These are phyloP conservation scores for Dactylellina leptospora DNA, from an alignment of 2,329 filamentous ascomycete species.

Conservation along the genomic window DNA sequence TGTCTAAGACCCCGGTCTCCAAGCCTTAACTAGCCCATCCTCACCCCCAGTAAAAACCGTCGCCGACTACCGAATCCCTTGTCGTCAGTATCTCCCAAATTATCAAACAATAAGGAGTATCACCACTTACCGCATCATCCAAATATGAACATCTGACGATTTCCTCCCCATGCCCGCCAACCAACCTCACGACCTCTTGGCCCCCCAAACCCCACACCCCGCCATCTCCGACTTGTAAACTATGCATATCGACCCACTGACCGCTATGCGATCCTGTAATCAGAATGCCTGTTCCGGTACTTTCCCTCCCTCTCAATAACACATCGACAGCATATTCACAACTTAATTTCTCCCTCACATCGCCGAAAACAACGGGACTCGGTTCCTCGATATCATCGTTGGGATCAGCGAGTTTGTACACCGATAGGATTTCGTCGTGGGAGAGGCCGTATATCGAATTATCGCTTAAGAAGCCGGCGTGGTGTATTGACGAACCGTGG, in stretches of 20 bases:
- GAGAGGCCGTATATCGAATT: conserved; percentile 76
- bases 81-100: conserved; percentile 54
- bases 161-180: conserved; percentile 71
- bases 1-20: conserved; percentile 56
- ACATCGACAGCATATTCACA: conserved; percentile 80
- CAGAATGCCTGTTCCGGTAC: conserved; percentile 61
- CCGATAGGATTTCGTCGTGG: conserved; percentile 78
- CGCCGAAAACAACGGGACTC: conserved; percentile 69
- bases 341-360: conserved; percentile 71
- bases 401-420: conserved; percentile 75
- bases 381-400: conserved; percentile 68
- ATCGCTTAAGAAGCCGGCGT: conserved; percentile 72
- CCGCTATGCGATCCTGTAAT: conserved; percentile 61
- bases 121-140: conserved; percentile 53
- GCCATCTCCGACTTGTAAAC: conserved; percentile 65
- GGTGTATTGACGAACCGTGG: conserved; percentile 77
- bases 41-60: conserved; percentile 61
- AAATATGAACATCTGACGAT: conserved; percentile 66
- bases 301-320: conserved; percentile 68
- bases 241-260: conserved; percentile 69
- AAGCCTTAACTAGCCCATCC: conserved; percentile 61
- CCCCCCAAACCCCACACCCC: conserved; percentile 66
- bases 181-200: conserved; percentile 68
- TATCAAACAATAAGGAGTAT: background rate
- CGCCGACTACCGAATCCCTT: conserved; percentile 32